Evolutionary conservation across 192 early-diverging fungal species (phyloP), one percentile per base, ranked within the genome.

Genomic region (Helicostylum pulchrum): DNA sequence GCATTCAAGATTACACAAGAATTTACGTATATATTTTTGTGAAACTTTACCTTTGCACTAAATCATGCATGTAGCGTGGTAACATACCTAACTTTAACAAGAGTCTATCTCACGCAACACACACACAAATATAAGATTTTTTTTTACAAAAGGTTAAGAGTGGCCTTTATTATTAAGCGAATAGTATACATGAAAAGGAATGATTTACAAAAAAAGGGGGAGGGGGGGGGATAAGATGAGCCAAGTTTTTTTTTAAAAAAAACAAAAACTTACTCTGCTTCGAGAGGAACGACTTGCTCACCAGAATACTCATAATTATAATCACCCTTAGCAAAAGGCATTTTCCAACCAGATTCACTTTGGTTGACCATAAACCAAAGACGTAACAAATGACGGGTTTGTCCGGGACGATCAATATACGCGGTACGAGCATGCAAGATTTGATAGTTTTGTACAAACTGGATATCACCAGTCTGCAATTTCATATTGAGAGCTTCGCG

Each of bases 371-470:
- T 31, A 3, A 74, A 53, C 72, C 72, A 74, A 12, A 74, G 63
- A 55, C 72, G 66, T n/a, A 74, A 19, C 0, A 74, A 44, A 43
- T 74, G 72, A 17, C 72, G 61, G 1, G 66, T 57, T 19, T 64
- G 21, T 1, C 39, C 62, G 15, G 48, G 66, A 6, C 49, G 21
- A 54, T 74, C 72, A 1, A 19, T 32, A 39, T 74, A 77, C 0
- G 66, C 73, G 7, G 58, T 68, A 10, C 76, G 61, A 19, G 76
- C 76, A 48, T 77, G 76, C 23, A 77, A 17, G 23, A 77, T 59
- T 31, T 73, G 66, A 57, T 77, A 67, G 46, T 77, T 77, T 42
- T 77, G 76, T 12, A 73, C 66, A 26, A 70, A 65, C 51, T 76
- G 75, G 15, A 77, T 74, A 32, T 77, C 76, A n/a, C 76, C 76